These are phyloP conservation scores for Lentinula guzmanii DNA, from an alignment of 768 basidiomycete species.

Conservation along the genomic window DNA sequence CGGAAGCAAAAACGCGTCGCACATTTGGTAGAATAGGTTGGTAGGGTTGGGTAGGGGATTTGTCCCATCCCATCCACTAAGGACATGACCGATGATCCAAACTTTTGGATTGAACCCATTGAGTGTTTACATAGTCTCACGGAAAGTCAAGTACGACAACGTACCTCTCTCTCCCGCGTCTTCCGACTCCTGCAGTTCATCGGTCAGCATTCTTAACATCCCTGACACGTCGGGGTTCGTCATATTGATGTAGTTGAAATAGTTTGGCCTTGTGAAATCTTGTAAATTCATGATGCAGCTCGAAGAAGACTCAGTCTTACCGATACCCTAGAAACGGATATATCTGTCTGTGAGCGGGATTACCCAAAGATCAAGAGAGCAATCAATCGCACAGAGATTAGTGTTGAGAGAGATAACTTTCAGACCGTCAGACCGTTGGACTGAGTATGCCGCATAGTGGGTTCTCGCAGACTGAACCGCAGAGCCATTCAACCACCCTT, in stretches of 20 bases:
- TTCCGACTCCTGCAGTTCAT: slow-evolving; percentile 74
- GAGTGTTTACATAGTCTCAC: neutral
- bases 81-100: slow-evolving; percentile 53
- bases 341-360: neutral
- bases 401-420: slow-evolving; percentile 73
- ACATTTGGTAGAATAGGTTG: slow-evolving; percentile 57
- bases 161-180: slow-evolving; percentile 69
- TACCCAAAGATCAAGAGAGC: slow-evolving; percentile 17
- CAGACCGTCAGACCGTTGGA: slow-evolving; percentile 58
- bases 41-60: slow-evolving; percentile 62
- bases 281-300: neutral
- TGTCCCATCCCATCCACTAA: slow-evolving; percentile 66
- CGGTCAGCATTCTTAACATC: slow-evolving; percentile 72
- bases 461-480: slow-evolving; percentile 52
- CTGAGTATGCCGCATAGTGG: slow-evolving; percentile 73
- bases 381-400: slow-evolving; percentile 48
- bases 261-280: slow-evolving; percentile 43
- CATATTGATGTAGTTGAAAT: slow-evolving; percentile 75
- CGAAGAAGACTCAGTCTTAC: slow-evolving; percentile 12
- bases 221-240: slow-evolving; percentile 65
- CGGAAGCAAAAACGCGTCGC: slow-evolving; percentile 4
- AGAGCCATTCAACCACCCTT: slow-evolving; percentile 59
- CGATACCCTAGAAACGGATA: slow-evolving; percentile 20
- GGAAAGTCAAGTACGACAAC: slow-evolving; percentile 9
- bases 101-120: slow-evolving; percentile 18